These are phyloP conservation scores for Melanomma pulvis-pyrius DNA, from an alignment of 495 filamentous ascomycete species.

Conservation along the genomic window DNA sequence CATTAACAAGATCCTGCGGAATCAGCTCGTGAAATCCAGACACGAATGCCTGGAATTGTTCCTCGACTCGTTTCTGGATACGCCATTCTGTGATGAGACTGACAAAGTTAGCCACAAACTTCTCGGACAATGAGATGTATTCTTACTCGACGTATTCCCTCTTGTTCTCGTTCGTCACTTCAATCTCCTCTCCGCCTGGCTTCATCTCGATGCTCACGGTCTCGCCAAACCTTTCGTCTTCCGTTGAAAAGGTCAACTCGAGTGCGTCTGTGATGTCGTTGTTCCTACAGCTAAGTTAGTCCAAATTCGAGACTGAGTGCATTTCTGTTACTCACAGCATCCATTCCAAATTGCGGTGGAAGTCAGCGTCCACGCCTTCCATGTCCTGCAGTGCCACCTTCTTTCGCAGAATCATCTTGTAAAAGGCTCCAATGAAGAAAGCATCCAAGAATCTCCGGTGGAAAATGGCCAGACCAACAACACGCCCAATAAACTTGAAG, in stretches of 20 bases:
- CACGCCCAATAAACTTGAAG: conserved; percentile 99
- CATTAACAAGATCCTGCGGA: conserved; percentile 92
- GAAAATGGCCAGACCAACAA: conserved; percentile 97
- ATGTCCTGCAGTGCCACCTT: conserved; percentile 90
- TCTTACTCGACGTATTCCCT: conserved; percentile 64
- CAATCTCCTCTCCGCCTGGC: conserved; percentile 84
- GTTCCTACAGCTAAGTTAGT: conserved; percentile 56
- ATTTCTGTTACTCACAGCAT: conserved; percentile 66
- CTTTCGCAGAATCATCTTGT: conserved; percentile 99
- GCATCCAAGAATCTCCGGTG: conserved; percentile 96
- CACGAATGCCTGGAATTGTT: conserved; percentile 98
- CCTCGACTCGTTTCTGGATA: conserved; percentile 95
- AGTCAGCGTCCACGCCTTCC: conserved; percentile 98
- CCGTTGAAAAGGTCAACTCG: conserved; percentile 91
- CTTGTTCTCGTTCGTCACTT: conserved; percentile 77
- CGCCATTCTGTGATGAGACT: conserved; percentile 97
- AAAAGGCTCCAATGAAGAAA: conserved; percentile 99
- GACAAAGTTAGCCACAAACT: conserved; percentile 26
- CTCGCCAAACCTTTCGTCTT: conserved; percentile 97
- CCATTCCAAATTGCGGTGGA: conserved; percentile 94
- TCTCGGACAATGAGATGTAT: conserved; percentile 1
- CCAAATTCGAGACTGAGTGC: background rate
- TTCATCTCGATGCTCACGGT: conserved; percentile 90
- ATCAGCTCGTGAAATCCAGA: conserved; percentile 98
- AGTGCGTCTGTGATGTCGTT: conserved; percentile 93